Conservation (phyloP, 2,329 filamentous ascomycete genomes). For the Colletotrichum liaoningense region DNA sequence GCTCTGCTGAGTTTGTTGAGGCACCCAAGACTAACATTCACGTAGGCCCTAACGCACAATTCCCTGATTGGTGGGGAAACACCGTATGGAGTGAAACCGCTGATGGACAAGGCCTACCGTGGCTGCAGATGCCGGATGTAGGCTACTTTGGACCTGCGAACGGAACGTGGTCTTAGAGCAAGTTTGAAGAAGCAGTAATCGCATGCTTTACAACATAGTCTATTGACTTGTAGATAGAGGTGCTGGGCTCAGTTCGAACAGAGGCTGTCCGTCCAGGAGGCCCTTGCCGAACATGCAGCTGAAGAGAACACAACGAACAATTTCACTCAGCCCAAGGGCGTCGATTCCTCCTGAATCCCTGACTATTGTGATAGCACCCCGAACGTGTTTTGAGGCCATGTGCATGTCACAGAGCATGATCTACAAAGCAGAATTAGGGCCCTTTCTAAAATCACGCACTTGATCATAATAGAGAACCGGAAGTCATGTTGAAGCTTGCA, state of each 20-base stretch:
- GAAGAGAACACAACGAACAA: not conserved
- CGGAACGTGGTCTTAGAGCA: constrained; percentile 15
- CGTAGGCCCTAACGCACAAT: constrained; percentile 53
- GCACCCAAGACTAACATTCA: constrained; percentile 40
- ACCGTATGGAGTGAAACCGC: constrained; percentile 41
- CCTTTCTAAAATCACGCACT: not conserved
- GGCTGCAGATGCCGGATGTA: constrained; percentile 15
- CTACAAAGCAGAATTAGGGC: not conserved
- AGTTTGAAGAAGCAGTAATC: no score
- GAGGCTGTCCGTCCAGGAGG: not conserved
- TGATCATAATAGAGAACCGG: no score
- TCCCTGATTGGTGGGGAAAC: constrained; percentile 66
- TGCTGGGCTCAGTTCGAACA: not conserved
- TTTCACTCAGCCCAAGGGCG: not conserved
- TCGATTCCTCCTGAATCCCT: not conserved
- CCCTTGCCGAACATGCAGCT: not conserved
- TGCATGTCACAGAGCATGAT: not conserved
- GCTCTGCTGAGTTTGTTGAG: no score
- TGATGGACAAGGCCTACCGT: constrained; percentile 18
- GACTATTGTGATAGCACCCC: not conserved
- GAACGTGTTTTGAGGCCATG: not conserved
- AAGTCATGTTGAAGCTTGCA: not conserved
- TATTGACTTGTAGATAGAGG: not conserved
- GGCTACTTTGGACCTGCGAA: constrained; percentile 31
- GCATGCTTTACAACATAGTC: not conserved